Evolutionary conservation across 139 green algal genomes (phyloP), one percentile per base, ranked within the genome.

Genomic region (Closterium sp.): DNA sequence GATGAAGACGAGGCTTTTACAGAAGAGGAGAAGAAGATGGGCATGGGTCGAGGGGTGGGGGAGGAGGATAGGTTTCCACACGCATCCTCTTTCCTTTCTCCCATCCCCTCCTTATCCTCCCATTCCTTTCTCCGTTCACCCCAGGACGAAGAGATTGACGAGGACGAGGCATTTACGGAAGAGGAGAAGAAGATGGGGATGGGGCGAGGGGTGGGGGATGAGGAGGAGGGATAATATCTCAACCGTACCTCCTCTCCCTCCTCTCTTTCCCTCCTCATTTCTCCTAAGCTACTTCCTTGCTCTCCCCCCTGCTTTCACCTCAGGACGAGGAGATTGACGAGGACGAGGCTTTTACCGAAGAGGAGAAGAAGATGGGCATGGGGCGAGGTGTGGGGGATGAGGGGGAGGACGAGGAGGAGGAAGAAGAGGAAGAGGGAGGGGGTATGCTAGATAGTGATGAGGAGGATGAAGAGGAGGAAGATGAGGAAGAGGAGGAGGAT

Each of bases 271-370:
- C 45, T 13, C 45, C 45, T 4, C 45, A 17, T 4, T 70, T 70
- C 10, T 70, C 45, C 45, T n/a, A n/a, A n/a, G n/a, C n/a, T n/a
- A n/a, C 45, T 70, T 13, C 45, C 5, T 4, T 70, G 9, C 1
- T 70, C 42, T 7, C 84, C n/a, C 31, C 29, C 85, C 29, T 31
- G 9, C 29, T 2, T 32, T 73, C 50, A 21, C 13, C 9, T 73
- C 70, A 99, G 91, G 97, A 99, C 32, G 98, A 99, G 92, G 98
- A 99, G 88, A 99, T 99, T 38, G 97, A 99, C 79, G 98, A 99
- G 89, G 98, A 99, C 45, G 86, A 95, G 19, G 98, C 97, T 2
- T 99, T 99, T 92, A 98, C 95, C 1, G 96, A 93, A 87, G 97
- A 99, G 88, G 98, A 99, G 92, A 96, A 98, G 91, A 94, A 95